phyloP scores from a whole-genome alignment of 2,329 filamentous ascomycete genomes.

The Clonostachys rosea region DNA sequence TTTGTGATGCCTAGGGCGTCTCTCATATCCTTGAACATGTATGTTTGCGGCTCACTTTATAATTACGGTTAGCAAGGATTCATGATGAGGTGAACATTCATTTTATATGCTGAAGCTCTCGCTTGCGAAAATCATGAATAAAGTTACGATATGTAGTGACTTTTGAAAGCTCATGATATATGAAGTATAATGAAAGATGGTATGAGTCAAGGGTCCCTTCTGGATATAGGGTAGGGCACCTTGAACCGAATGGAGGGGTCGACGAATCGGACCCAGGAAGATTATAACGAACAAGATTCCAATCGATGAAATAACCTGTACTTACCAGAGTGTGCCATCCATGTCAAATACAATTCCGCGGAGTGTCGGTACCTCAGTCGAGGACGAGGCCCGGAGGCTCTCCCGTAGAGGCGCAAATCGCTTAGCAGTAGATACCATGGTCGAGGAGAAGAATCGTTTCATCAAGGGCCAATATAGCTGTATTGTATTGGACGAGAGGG shows the following conservation, averaged over 20 bases:
- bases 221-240: no score
- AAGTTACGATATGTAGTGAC: background rate
- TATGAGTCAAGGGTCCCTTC: no score
- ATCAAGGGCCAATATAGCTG: background rate
- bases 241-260: no score
- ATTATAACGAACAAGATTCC: no score
- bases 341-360: slow-evolving; percentile 81
- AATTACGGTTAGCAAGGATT: background rate
- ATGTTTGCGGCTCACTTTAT: slow-evolving; percentile 76
- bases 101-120: background rate
- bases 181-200: background rate
- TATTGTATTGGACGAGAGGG: background rate
- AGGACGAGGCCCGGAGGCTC: slow-evolving; percentile 14
- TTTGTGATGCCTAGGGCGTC: slow-evolving; percentile 67
- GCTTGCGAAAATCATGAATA: background rate
- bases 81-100: background rate
- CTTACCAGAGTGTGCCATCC: slow-evolving; percentile 88
- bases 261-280: no score
- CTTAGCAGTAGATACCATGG: slow-evolving; percentile 33
- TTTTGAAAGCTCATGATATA: background rate
- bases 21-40: slow-evolving; percentile 94
- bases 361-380: slow-evolving; percentile 35
- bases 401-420: slow-evolving; percentile 53
- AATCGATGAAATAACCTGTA: background rate
- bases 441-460: slow-evolving; percentile 23